Base-by-base conservation (phyloP, 2,329 filamentous ascomycete species). In the Fusarium cyanostomum region DNA sequence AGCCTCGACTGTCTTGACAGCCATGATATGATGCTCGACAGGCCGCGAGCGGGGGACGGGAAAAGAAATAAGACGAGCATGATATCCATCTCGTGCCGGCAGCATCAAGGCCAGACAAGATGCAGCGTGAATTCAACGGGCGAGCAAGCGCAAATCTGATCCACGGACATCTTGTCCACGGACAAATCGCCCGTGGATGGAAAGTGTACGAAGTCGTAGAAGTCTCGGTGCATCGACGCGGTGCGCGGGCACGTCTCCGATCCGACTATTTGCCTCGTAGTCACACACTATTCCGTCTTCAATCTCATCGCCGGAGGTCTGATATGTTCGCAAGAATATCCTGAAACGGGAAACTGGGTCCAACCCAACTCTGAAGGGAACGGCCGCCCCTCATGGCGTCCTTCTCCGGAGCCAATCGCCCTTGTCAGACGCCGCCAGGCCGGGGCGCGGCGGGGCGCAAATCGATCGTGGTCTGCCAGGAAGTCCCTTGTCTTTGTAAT, bases 291-390 rank as follows among this genome's bases (percentile, higher is more conserved):
- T 7, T 15, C n/a, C 13, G 9, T 21, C 51, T 48, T 55, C 41
- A 45, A 46, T 60, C 45, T 58, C 55, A 53, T 39, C 28, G 39
- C 28, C 30, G 28, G 26, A 53, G 49, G 56, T 56, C 43, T 62
- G 43, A 54, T 61, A 61, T 62, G 37, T 64, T 74, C 72, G 72
- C 72, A 74, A 74, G 70, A 69, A 63, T 74, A 59, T 60, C 72
- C 72, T 63, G 43, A 74, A 74, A 68, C 48, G 52, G 72, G 66
- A 66, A 72, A 65, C 55, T 54, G 53, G 52, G 52, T 48, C 67
- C 56, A 63, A 49, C n/a, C n/a, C n/a, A n/a, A 4, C 51, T 39
- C 48, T 58, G 53, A 42, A 61, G 50, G 62, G 61, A 64, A 64
- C 64, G 31, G 62, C 37, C 10, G 55, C 54, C 61, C 60, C 56